Percentiles rank a stretch among this genome's conserved stretches.
Evolutionary conservation across 2,329 filamentous ascomycete genomes (phyloP).

Genomic region (Arthrinium puccinioides): DNA sequence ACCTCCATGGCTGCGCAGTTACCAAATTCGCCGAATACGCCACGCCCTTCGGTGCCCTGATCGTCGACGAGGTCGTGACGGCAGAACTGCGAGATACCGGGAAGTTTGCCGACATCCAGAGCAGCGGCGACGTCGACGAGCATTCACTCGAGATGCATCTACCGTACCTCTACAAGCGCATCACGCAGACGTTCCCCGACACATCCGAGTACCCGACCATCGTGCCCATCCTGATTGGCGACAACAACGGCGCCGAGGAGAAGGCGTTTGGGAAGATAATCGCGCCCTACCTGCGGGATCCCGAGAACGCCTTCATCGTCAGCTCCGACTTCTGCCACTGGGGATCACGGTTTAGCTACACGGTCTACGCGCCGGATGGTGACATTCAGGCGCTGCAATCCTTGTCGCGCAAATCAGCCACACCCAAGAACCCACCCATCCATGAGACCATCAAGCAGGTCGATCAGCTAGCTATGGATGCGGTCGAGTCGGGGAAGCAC

Average conservation of each 20-base stretch:
- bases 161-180: slow-evolving; percentile 81
- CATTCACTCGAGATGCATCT: slow-evolving; percentile 97
- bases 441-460: slow-evolving; percentile 78
- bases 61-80: slow-evolving; percentile 53
- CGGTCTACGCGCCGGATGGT: slow-evolving; percentile 55
- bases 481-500: slow-evolving; percentile 71
- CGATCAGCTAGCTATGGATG: slow-evolving; percentile 76
- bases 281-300: slow-evolving; percentile 69
- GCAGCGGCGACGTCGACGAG: slow-evolving; percentile 65
- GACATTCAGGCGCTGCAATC: slow-evolving; percentile 31
- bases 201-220: slow-evolving; percentile 60
- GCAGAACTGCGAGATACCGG: slow-evolving; percentile 40
- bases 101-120: slow-evolving; percentile 59
- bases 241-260: slow-evolving; percentile 60
- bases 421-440: slow-evolving; percentile 46
- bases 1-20: slow-evolving; percentile 69
- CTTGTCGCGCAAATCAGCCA: slow-evolving; percentile 23
- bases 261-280: slow-evolving; percentile 62
- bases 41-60: slow-evolving; percentile 67
- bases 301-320: slow-evolving; percentile 74
- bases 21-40: slow-evolving; percentile 63
- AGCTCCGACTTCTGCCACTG: slow-evolving; percentile 98
- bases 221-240: slow-evolving; percentile 80
- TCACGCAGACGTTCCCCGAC: slow-evolving; percentile 42
- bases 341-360: slow-evolving; percentile 79